These are phyloP conservation scores for Fusarium dimerum DNA, from an alignment of 2,329 filamentous ascomycete species.

Conservation along the genomic window DNA sequence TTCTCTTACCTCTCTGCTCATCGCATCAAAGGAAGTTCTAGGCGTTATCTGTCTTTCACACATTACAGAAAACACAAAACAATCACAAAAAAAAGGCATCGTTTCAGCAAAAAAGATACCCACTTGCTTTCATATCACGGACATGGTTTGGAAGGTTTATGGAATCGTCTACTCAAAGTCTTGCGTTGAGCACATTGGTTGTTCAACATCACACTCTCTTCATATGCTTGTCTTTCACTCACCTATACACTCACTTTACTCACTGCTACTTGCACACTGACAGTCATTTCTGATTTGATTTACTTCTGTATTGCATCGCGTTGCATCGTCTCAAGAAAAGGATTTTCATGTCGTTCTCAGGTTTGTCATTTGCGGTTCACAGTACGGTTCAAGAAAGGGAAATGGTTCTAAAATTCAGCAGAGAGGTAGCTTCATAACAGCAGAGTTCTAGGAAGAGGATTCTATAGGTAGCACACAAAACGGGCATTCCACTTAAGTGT, in stretches of 20 bases:
- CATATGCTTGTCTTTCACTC: not conserved
- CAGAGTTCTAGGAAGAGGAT: not conserved
- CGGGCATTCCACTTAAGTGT: not conserved
- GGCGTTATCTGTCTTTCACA: not conserved
- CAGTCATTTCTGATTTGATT: no score
- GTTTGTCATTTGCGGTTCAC: not conserved
- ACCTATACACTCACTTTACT: not conserved
- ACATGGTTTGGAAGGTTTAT: not conserved
- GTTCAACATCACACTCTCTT: not conserved
- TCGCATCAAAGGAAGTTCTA: not conserved
- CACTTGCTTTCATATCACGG: not conserved
- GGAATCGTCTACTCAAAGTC: no score
- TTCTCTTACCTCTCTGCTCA: not conserved
- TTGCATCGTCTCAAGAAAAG: not conserved
- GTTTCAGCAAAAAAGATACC: not conserved
- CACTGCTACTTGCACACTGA: no score
- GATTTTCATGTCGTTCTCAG: not conserved
- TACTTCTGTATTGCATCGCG: no score
- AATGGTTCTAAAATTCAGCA: not conserved
- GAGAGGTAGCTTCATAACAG: not conserved
- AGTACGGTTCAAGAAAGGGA: not conserved
- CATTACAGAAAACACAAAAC: constrained; percentile 15
- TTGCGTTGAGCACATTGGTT: not conserved
- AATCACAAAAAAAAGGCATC: not conserved
- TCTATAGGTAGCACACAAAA: not conserved